Percentiles rank a stretch among this genome's conserved stretches.
These are phyloP conservation scores for Chrysochromulina tobinii DNA, from an alignment of 78 protist genomes.

Conservation along the genomic window DNA sequence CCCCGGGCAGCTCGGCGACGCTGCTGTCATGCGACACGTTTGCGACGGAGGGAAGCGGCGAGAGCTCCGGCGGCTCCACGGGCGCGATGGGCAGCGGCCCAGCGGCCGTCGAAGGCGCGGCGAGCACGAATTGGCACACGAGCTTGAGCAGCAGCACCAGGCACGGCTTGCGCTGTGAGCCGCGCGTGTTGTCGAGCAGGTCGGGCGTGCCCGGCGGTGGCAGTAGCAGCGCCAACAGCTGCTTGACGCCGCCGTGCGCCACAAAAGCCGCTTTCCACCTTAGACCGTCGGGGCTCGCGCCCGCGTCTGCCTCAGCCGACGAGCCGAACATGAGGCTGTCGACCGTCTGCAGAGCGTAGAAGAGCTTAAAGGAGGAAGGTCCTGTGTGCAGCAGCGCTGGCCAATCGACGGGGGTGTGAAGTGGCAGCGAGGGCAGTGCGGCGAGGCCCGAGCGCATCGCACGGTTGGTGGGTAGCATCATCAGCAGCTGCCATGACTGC, in stretches of 20 bases:
- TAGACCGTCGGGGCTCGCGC: background rate
- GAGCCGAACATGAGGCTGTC: background rate
- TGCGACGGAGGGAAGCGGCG: background rate
- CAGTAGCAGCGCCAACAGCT: background rate
- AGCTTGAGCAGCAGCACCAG: background rate
- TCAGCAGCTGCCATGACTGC: conserved; percentile 15
- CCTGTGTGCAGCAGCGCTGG: background rate
- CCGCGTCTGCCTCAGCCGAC: background rate
- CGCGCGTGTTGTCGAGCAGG: background rate
- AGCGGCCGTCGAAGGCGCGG: background rate
- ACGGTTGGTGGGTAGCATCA: conserved; percentile 18
- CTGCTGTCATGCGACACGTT: too few relatives aligned
- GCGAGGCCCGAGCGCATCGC: background rate
- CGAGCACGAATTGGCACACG: background rate
- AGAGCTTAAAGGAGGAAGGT: background rate
- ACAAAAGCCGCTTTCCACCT: background rate
- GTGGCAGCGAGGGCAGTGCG: background rate
- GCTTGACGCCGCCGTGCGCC: background rate
- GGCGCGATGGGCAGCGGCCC: background rate
- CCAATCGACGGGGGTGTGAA: background rate
- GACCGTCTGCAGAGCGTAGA: conserved; percentile 18
- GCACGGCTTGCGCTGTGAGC: conserved; percentile 8
- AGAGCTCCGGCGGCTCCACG: background rate
- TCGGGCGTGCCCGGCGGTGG: background rate
- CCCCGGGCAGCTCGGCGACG: too few relatives aligned